A percentile compares a stretch with the other conserved stretches of the same genome.
Conservation (phyloP, 1,284 basidiomycete species). For the Jaminaea rosea region DNA sequence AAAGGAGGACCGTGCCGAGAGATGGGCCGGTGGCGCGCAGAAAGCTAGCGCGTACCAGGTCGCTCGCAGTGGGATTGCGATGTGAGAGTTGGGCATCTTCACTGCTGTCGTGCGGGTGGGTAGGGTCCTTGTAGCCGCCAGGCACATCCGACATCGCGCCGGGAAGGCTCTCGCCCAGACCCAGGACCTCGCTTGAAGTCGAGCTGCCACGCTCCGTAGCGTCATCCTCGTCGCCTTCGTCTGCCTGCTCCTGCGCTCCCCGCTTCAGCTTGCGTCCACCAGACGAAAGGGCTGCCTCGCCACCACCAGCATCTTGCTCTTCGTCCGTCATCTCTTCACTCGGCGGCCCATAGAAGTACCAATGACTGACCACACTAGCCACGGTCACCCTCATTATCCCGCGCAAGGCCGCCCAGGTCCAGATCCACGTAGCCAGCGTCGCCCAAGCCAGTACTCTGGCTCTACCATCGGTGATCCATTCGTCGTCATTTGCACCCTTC, state of each 20-base stretch:
- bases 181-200: background rate
- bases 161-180: too few species aligned
- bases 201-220: too few species aligned
- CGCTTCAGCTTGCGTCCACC: constrained; percentile 8
- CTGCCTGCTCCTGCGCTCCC: constrained; percentile 16
- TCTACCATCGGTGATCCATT: constrained; percentile 67
- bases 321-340: constrained; percentile 52
- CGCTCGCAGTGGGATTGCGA: constrained; percentile 33
- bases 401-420: constrained; percentile 80
- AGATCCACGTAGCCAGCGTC: constrained; percentile 67
- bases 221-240: constrained; percentile 11
- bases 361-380: constrained; percentile 75
- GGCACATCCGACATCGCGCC: too few species aligned
- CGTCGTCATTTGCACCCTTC: constrained; percentile 14
- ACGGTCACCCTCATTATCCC: constrained; percentile 69
- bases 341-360: constrained; percentile 63
- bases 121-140: background rate
- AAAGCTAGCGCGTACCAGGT: constrained; percentile 67
- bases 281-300: too few species aligned
- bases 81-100: constrained; percentile 5
- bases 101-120: too few species aligned
- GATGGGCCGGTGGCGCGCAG: constrained; percentile 70
- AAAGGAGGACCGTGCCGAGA: constrained; percentile 67
- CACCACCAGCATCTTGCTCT: background rate
- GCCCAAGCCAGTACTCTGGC: constrained; percentile 71